phyloP scores from a whole-genome alignment of 805 yeast genomes.

The Scheffersomyces ergatensis region DNA sequence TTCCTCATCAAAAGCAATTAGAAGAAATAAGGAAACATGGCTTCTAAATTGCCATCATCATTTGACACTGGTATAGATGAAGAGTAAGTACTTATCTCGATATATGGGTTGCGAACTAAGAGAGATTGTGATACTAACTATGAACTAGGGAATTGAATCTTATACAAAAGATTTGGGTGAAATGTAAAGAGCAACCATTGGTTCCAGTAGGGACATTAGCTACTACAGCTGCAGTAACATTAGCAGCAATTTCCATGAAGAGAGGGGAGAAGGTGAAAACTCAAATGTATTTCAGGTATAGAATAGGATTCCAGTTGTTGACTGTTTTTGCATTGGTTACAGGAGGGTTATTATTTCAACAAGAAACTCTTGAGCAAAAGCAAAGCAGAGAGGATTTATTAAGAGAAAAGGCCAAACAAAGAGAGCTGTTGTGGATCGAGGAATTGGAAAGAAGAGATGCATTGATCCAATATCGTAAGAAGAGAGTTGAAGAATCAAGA shows the following conservation, averaged over 20 bases:
- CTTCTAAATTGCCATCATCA: conserved; percentile 44
- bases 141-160: conserved; percentile 36
- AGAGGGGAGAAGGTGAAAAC: conserved; percentile 73
- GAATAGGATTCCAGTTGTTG: conserved; percentile 83
- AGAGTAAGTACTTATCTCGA: conserved; percentile 38
- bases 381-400: conserved; percentile 62
- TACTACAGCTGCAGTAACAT: conserved; percentile 75
- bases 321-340: conserved; percentile 79
- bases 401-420: conserved; percentile 74
- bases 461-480: conserved; percentile 63
- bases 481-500: conserved; percentile 64
- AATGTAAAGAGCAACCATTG: conserved; percentile 81
- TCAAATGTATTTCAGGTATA: conserved; percentile 84
- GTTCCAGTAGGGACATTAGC: conserved; percentile 82
- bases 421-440: conserved; percentile 87
- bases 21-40: no score
- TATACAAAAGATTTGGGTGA: conserved; percentile 54
- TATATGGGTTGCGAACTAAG: neutral
- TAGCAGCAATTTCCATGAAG: conserved; percentile 76
- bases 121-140: conserved; percentile 11
- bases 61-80: conserved; percentile 44
- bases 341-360: conserved; percentile 72
- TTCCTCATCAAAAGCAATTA: no score
- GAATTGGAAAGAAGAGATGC: conserved; percentile 85
- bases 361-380: conserved; percentile 41